phyloP scores from a whole-genome alignment of 768 basidiomycete genomes.

The Russula sp. region DNA sequence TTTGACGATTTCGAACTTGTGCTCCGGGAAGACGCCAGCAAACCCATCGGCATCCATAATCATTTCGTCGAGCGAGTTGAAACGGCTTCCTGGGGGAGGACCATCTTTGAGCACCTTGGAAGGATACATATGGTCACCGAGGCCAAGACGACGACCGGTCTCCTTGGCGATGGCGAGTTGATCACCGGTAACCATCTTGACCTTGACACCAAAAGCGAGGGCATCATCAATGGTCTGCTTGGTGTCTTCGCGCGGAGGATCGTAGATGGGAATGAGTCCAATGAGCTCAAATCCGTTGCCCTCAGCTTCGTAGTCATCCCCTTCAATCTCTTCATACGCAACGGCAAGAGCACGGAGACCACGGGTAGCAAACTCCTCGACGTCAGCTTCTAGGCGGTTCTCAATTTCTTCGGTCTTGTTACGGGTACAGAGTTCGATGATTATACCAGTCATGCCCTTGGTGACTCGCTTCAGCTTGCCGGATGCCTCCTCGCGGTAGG shows the following conservation, averaged over 20 bases:
- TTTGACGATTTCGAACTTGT: slow-evolving; percentile 99
- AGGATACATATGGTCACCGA: slow-evolving; percentile 99
- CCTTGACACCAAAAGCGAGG: slow-evolving; percentile 89
- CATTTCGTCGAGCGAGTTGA: slow-evolving; percentile 89
- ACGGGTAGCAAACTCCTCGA: slow-evolving; percentile 92
- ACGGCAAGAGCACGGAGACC: slow-evolving; percentile 98
- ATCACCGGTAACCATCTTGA: slow-evolving; percentile 99
- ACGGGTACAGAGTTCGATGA: slow-evolving; percentile 94
- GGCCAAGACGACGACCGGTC: slow-evolving; percentile 94
- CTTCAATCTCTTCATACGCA: slow-evolving; percentile 89
- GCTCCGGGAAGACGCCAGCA: slow-evolving; percentile 98
- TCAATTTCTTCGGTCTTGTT: slow-evolving; percentile 95
- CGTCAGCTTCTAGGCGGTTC: slow-evolving; percentile 88
- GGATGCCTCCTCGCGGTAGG: slow-evolving; percentile 90
- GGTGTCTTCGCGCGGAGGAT: slow-evolving; percentile 96
- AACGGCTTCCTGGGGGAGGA: slow-evolving; percentile 81
- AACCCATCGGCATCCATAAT: slow-evolving; percentile 99
- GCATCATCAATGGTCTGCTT: slow-evolving; percentile 99
- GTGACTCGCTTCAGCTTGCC: slow-evolving; percentile 98
- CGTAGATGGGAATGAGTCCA: slow-evolving; percentile 95
- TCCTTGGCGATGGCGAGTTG: slow-evolving; percentile 99
- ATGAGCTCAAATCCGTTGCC: slow-evolving; percentile 98
- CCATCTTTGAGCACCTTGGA: slow-evolving; percentile 99
- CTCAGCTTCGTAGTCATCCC: slow-evolving; percentile 76
- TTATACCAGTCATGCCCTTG: slow-evolving; percentile 99